A percentile compares a stretch with the other conserved stretches of the same genome.
Evolutionary conservation across 805 yeast species (phyloP).

Genomic region (Ogataea siamensis): DNA sequence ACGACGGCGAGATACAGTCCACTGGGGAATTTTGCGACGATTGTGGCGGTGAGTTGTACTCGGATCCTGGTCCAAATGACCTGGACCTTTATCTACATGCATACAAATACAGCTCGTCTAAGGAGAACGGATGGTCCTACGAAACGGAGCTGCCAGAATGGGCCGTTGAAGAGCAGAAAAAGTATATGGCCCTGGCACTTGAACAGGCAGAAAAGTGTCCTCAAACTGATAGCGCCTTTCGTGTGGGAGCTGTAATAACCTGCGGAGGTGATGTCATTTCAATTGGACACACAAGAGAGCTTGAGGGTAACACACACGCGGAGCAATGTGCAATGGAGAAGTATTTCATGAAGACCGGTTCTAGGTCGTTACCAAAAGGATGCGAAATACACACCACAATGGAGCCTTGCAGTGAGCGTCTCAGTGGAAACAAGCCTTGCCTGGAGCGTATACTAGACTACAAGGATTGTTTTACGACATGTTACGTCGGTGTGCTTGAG

Average conservation of each 20-base stretch:
- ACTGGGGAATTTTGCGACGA: conserved; percentile 54
- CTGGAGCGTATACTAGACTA: conserved; percentile 68
- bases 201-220: conserved; percentile 77
- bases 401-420: conserved; percentile 92
- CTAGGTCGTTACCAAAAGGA: conserved; percentile 59
- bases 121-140: conserved; percentile 59
- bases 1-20: conserved; percentile 63
- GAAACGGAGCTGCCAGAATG: conserved; percentile 77
- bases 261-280: conserved; percentile 63
- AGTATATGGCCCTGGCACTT: conserved; percentile 74
- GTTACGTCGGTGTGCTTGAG: conserved; percentile 89
- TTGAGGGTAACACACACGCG: conserved; percentile 95
- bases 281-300: conserved; percentile 86
- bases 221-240: conserved; percentile 79
- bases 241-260: conserved; percentile 90
- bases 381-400: conserved; percentile 88
- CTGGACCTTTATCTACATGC: conserved; percentile 92
- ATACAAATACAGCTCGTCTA: conserved; percentile 61
- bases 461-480: conserved; percentile 53
- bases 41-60: conserved; percentile 69
- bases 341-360: conserved; percentile 44
- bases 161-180: conserved; percentile 62
- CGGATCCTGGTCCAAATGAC: conserved; percentile 89
- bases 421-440: conserved; percentile 91
- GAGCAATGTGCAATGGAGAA: conserved; percentile 92